Evolutionary conservation across 2,329 filamentous ascomycete species (phyloP).

Genomic region (Pseudogymnoascus sp.): DNA sequence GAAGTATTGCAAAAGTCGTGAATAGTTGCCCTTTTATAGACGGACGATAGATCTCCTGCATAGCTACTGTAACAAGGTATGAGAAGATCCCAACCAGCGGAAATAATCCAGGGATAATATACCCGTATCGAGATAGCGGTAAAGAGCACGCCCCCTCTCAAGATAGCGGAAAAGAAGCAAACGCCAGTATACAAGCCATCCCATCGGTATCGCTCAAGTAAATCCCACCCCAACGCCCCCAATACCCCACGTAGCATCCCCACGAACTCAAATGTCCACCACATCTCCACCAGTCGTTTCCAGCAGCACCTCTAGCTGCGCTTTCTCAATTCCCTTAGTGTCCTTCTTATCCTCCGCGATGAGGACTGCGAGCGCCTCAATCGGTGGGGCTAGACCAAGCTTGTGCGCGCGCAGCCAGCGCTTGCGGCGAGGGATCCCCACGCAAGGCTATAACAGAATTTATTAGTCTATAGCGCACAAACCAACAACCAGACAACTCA

Average conservation of each 20-base stretch:
- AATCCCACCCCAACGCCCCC: not conserved
- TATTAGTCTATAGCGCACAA: not conserved
- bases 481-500: conserved; percentile 43
- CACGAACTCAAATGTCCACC: conserved; percentile 11
- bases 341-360: conserved; percentile 60
- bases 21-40: not conserved
- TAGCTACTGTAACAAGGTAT: not conserved
- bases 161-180: conserved; percentile 2
- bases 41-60: not conserved
- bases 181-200: conserved; percentile 2
- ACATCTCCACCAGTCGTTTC: conserved; percentile 37
- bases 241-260: not conserved
- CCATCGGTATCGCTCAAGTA: not conserved
- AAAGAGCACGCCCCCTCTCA: not conserved
- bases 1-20: not conserved
- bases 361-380: conserved; percentile 83
- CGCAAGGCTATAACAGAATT: conserved; percentile 59
- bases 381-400: conserved; percentile 77
- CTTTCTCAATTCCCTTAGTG: conserved; percentile 50
- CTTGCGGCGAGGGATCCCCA: conserved; percentile 72
- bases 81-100: not conserved
- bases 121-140: not conserved
- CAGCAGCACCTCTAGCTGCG: conserved; percentile 66
- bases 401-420: conserved; percentile 82
- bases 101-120: not conserved